These are phyloP conservation scores for Larix kaempferi DNA, from an alignment of 75 land plant species.

Conservation along the genomic window DNA sequence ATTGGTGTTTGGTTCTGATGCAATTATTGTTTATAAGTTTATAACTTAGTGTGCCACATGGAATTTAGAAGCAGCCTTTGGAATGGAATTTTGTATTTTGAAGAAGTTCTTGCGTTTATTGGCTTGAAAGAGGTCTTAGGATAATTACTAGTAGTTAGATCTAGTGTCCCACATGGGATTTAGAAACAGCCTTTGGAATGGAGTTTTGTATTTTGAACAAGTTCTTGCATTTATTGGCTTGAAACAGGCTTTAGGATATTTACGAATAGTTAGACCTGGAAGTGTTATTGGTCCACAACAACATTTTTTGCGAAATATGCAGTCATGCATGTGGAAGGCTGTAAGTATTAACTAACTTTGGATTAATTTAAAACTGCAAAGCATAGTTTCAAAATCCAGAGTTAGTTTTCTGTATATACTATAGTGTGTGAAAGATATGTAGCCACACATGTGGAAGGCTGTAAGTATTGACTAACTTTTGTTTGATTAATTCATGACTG, in stretches of 20 bases:
- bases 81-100: background rate
- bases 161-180: background rate
- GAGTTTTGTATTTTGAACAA: constrained; percentile 1
- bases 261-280: constrained; percentile 46
- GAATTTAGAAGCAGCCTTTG: background rate
- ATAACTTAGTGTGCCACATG: background rate
- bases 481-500: background rate
- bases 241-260: constrained; percentile 40
- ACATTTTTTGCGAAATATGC: constrained; percentile 45
- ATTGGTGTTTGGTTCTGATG: background rate
- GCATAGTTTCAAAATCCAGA: no score
- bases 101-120: background rate
- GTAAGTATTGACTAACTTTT: constrained; percentile 16
- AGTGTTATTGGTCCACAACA: constrained; percentile 59
- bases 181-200: background rate
- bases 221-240: background rate
- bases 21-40: background rate
- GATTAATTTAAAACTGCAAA: no score
- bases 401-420: constrained; percentile 3
- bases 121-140: constrained; percentile 25
- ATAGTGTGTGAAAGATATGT: constrained; percentile 39
- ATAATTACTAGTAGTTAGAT: constrained; percentile 36
- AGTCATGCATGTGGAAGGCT: constrained; percentile 48
- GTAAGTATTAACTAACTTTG: constrained; percentile 15
- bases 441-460: constrained; percentile 45